These are phyloP conservation scores for Aureobasidium sp. DNA, from an alignment of 2,329 filamentous ascomycete genomes.

Conservation along the genomic window DNA sequence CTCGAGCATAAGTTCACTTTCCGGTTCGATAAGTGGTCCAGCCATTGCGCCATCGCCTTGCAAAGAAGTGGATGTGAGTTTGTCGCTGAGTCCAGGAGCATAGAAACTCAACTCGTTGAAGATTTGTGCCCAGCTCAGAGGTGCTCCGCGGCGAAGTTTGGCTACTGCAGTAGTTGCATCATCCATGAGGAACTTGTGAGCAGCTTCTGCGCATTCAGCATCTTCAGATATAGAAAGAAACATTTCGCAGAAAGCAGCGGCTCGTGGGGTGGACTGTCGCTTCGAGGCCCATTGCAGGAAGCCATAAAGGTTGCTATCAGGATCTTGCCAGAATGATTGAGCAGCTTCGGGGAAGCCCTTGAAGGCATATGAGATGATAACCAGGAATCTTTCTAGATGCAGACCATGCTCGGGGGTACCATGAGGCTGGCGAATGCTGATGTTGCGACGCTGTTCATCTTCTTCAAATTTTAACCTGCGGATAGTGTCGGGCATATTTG, in stretches of 20 bases:
- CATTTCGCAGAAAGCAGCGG: conserved; percentile 96
- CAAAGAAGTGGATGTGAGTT: conserved; percentile 48
- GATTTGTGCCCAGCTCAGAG: conserved; percentile 88
- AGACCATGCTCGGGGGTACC: conserved; percentile 23
- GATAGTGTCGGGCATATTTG: conserved; percentile 88
- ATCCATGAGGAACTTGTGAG: conserved; percentile 84
- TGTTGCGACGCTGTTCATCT: conserved; percentile 65
- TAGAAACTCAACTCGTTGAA: conserved; percentile 86
- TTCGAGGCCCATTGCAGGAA: conserved; percentile 97
- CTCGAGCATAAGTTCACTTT: conserved; percentile 94
- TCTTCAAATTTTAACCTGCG: conserved; percentile 80
- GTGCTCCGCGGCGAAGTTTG: conserved; percentile 74
- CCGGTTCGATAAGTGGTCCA: conserved; percentile 66
- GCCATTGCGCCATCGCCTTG: conserved; percentile 25
- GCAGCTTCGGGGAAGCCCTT: conserved; percentile 79
- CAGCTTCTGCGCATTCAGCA: conserved; percentile 71
- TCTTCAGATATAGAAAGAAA: conserved; percentile 80
- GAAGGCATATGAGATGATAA: conserved; percentile 88
- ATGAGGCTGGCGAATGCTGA: conserved; percentile 37
- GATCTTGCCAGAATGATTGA: conserved; percentile 83
- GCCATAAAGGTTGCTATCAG: conserved; percentile 85
- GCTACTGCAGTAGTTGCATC: conserved; percentile 62
- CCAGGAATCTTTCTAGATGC: conserved; percentile 73
- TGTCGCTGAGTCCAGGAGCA: conserved; percentile 68
- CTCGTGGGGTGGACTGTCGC: conserved; percentile 88